phyloP scores from a whole-genome alignment of 2,329 filamentous ascomycete genomes.

The Fusarium neocosmosporiellum region DNA sequence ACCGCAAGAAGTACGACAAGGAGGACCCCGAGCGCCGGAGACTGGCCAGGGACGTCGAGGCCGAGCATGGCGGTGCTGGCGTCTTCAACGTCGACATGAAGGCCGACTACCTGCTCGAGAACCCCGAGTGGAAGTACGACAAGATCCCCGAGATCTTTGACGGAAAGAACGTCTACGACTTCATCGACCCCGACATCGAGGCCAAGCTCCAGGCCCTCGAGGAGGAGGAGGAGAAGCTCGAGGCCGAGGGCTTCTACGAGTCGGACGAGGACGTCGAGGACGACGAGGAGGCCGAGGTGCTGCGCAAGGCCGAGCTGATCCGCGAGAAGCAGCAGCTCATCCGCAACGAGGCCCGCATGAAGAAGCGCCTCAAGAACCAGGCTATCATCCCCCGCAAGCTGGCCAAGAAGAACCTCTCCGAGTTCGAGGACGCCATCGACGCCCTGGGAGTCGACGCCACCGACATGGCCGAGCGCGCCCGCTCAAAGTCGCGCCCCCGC shows the following conservation, averaged over 20 bases:
- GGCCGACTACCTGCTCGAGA: conserved; percentile 86
- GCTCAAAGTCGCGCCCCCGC: conserved; percentile 71
- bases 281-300: conserved; percentile 86
- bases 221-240: conserved; percentile 92
- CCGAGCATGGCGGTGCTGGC: conserved; percentile 92
- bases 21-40: conserved; percentile 84
- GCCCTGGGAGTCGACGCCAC: conserved; percentile 87
- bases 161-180: conserved; percentile 98
- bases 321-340: conserved; percentile 94
- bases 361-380: conserved; percentile 97
- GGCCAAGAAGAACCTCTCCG: conserved; percentile 82
- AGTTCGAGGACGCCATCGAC: conserved; percentile 88
- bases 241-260: conserved; percentile 94
- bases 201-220: conserved; percentile 90
- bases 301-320: conserved; percentile 94
- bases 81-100: conserved; percentile 96
- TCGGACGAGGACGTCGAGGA: conserved; percentile 86
- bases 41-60: conserved; percentile 88
- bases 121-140: conserved; percentile 96
- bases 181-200: conserved; percentile 96
- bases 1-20: conserved; percentile 89
- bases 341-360: conserved; percentile 93
- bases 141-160: conserved; percentile 94
- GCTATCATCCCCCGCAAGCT: conserved; percentile 89
- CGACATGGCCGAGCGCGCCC: conserved; percentile 77